These are phyloP conservation scores for Oryza punctata DNA, from an alignment of 176 grass and related monocot genomes.

Conservation along the genomic window DNA sequence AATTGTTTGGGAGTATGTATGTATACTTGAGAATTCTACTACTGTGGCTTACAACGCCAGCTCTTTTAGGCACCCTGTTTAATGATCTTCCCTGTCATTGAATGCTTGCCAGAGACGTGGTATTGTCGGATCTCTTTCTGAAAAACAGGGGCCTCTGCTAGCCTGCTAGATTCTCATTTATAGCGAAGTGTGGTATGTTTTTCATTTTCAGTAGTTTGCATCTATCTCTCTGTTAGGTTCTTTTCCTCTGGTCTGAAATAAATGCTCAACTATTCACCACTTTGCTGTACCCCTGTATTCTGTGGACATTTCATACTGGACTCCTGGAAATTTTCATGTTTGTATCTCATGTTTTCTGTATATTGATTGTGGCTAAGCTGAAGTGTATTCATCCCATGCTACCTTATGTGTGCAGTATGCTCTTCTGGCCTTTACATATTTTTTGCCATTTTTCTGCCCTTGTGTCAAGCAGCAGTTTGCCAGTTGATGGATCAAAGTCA, in stretches of 20 bases:
- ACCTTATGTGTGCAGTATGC: neutral
- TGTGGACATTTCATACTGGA: neutral
- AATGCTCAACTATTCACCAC: neutral
- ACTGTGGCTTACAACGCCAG: slow-evolving; percentile 37
- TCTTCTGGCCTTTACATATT: slow-evolving; percentile 2
- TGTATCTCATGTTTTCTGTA: slow-evolving; percentile 18
- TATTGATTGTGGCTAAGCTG: slow-evolving; percentile 19
- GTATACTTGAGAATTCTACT: slow-evolving; percentile 29
- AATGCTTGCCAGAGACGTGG: slow-evolving; percentile 43
- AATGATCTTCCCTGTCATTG: slow-evolving; percentile 33
- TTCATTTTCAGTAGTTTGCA: slow-evolving; percentile 32
- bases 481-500: slow-evolving; percentile 5
- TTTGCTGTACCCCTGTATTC: neutral
- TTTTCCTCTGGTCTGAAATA: slow-evolving; percentile 19
- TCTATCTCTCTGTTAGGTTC: slow-evolving; percentile 32
- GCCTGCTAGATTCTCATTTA: slow-evolving; percentile 46
- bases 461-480: slow-evolving; percentile 17
- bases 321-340: neutral
- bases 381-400: slow-evolving; percentile 2
- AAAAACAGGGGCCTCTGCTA: slow-evolving; percentile 3
- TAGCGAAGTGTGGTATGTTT: slow-evolving; percentile 46
- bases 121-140: slow-evolving; percentile 18
- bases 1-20: slow-evolving; percentile 21
- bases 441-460: slow-evolving; percentile 14
- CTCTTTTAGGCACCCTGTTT: slow-evolving; percentile 33